Base-by-base conservation (phyloP, 2,329 filamentous ascomycete genomes). In the Stagonosporopsis cucurbitacearum region DNA sequence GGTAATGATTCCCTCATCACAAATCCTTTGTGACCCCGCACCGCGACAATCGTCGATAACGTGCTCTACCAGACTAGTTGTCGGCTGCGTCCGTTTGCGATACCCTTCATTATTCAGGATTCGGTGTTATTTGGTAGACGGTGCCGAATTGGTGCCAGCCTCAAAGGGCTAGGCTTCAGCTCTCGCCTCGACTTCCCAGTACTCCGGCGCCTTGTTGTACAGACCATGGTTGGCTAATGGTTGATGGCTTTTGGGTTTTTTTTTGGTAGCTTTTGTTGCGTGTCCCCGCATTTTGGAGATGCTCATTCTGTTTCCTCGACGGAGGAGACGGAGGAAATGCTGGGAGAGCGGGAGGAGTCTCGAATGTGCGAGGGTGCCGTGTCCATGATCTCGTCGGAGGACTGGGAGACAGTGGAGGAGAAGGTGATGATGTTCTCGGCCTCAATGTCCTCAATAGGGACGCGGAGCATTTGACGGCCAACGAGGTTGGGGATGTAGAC, bases 401-500 rank as follows among this genome's bases (percentile, higher is more conserved):
- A 51, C 26, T 67, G 64, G 11, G 57, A 48, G 5, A 56, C 35
- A 2, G 59, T 43, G 20, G 62, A 51, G 25, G 60, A 55, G 37
- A 46, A 50, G 30, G 50, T 32, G 26, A 55, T 52, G 22, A 55
- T 59, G 25, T 62, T 57, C 30, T 71, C 66, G 6, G 59, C 54
- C 40, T 66, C 63, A 30, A 60, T 49, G 13, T 69, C 61, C 35
- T 72, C 68, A 15, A 73, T 41, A 15, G 70, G 68, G 25, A 75
- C 68, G 57, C 72, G 70, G 37, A 75, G 69, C 64, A 74, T 72
- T 58, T 75, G 72, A 41, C 71, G 65, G 48, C 72, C 72, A 47
- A 74, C 71, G 8, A 75, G 68, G 64, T 75, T 75, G 63, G 72
- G 71, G 51, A 75, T 74, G 68, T 75, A 75, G 58, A 74, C 70